These are phyloP conservation scores for Ustilago curta DNA, from an alignment of 1,284 basidiomycete species.

Conservation along the genomic window DNA sequence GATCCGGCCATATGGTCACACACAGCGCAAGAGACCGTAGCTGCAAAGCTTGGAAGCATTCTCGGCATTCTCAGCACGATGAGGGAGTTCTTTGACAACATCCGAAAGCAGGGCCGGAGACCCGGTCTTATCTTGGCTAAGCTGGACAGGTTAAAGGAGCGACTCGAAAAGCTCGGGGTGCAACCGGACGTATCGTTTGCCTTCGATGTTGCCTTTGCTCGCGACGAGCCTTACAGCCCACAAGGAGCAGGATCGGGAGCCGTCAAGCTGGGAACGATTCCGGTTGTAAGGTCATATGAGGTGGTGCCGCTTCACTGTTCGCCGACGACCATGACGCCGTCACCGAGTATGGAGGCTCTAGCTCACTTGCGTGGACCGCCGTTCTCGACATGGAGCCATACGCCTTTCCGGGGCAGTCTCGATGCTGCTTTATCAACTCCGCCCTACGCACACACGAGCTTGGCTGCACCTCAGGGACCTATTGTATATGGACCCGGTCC, in stretches of 20 bases:
- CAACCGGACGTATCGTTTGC: constrained; percentile 28
- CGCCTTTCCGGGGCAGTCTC: not conserved
- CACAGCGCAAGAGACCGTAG: constrained; percentile 2
- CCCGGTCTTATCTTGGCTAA: not conserved
- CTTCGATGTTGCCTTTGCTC: constrained; percentile 11
- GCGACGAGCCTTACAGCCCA: not conserved
- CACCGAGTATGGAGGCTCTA: not conserved
- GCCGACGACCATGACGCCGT: not conserved
- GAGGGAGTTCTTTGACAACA: constrained; percentile 20
- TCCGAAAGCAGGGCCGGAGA: constrained; percentile 14
- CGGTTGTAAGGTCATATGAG: not conserved
- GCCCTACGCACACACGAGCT: not conserved
- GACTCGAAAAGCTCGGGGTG: constrained; percentile 12
- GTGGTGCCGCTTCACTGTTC: not conserved
- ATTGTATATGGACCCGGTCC: constrained; percentile 6
- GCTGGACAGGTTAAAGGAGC: not conserved
- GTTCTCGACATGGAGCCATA: too few species aligned
- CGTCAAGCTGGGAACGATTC: not conserved
- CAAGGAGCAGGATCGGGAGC: not conserved
- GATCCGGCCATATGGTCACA: not conserved
- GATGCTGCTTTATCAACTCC: not conserved
- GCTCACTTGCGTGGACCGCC: not conserved
- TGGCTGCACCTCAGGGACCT: not conserved
- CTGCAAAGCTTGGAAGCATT: constrained; percentile 15
- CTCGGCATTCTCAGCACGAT: constrained; percentile 23